phyloP scores from a whole-genome alignment of 441 rosid genomes.

The Brassica balearica region DNA sequence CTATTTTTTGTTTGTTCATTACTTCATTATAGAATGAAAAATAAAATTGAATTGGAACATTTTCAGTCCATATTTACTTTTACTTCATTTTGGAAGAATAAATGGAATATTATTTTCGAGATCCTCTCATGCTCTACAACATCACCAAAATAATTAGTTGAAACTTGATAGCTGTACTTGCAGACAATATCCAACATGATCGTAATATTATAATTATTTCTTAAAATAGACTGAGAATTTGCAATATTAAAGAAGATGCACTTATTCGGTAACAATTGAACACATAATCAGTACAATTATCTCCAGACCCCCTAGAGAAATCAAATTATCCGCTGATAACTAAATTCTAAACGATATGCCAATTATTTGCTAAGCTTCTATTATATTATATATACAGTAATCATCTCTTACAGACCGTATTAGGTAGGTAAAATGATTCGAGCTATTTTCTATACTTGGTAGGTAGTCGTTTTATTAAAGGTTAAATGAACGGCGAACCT shows the following conservation, averaged over 20 bases:
- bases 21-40: too few relatives aligned
- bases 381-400: background rate
- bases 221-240: background rate
- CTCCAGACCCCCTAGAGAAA: conserved; percentile 1
- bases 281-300: background rate
- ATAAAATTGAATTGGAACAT: too few relatives aligned
- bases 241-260: background rate
- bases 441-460: background rate
- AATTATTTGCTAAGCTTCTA: background rate
- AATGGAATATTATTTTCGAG: too few relatives aligned
- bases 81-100: too few relatives aligned
- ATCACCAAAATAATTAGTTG: conserved; percentile 28
- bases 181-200: conserved; percentile 23
- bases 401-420: background rate
- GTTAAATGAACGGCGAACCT: background rate
- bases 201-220: conserved; percentile 5
- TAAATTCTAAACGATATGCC: background rate
- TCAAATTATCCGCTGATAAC: background rate
- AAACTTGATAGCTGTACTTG: conserved; percentile 31
- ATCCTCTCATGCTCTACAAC: too few relatives aligned
- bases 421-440: background rate
- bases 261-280: background rate
- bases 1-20: too few relatives aligned
- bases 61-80: too few relatives aligned
- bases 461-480: conserved; percentile 6